These are phyloP conservation scores for Colletotrichum sidae DNA, from an alignment of 2,329 filamentous ascomycete species.

Conservation along the genomic window DNA sequence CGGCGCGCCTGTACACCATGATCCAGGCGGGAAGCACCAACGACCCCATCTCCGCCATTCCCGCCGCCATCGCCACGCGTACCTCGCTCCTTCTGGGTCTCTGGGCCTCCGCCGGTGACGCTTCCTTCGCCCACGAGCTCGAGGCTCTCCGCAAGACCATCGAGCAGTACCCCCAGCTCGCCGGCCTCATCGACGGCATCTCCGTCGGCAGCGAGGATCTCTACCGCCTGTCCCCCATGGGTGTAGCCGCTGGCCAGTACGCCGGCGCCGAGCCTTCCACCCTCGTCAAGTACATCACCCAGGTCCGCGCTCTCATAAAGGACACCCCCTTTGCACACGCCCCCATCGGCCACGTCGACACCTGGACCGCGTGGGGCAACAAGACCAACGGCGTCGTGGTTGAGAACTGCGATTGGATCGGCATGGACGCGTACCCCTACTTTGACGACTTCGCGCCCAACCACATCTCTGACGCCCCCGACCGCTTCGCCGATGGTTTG, in stretches of 20 bases:
- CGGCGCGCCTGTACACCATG: slow-evolving; percentile 80
- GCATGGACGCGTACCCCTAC: slow-evolving; percentile 88
- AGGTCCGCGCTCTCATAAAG: slow-evolving; percentile 72
- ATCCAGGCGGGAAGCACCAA: slow-evolving; percentile 75
- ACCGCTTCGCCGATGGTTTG: slow-evolving; percentile 79
- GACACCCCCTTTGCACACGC: slow-evolving; percentile 69
- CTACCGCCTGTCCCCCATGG: slow-evolving; percentile 80
- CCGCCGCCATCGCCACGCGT: slow-evolving; percentile 83
- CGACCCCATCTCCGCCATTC: slow-evolving; percentile 78
- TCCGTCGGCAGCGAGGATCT: slow-evolving; percentile 89
- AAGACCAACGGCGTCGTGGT: slow-evolving; percentile 77
- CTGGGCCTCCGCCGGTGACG: slow-evolving; percentile 79
- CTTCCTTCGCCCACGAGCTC: slow-evolving; percentile 77
- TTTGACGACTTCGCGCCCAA: slow-evolving; percentile 79
- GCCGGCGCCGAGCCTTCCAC: slow-evolving; percentile 71
- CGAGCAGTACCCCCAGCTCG: slow-evolving; percentile 75
- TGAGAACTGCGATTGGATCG: slow-evolving; percentile 79
- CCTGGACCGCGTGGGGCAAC: slow-evolving; percentile 86
- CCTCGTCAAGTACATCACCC: slow-evolving; percentile 76
- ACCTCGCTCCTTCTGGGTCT: slow-evolving; percentile 85
- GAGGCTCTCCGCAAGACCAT: slow-evolving; percentile 78
- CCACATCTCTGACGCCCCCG: slow-evolving; percentile 70
- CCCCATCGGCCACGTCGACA: slow-evolving; percentile 87
- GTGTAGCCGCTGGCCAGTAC: slow-evolving; percentile 71
- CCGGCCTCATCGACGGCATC: slow-evolving; percentile 80